These are phyloP conservation scores for Gentiana straminea DNA, from an alignment of 257 asterid genomes.

Conservation along the genomic window DNA sequence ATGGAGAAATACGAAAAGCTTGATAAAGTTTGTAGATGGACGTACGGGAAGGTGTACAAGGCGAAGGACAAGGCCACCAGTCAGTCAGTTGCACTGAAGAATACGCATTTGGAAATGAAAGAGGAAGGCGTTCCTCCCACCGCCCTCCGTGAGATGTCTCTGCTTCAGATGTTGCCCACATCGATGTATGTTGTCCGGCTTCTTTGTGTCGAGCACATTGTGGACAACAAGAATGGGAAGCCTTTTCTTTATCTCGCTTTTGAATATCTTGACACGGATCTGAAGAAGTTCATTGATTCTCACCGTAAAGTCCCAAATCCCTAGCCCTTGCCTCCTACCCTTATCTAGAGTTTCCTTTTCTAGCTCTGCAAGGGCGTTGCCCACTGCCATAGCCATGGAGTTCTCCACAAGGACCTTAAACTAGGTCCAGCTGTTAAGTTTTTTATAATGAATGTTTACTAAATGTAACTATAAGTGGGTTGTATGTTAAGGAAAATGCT, in stretches of 20 bases:
- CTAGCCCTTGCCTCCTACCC: slow-evolving; percentile 47
- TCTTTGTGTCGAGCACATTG: slow-evolving; percentile 49
- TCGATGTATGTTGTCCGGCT: too few relatives aligned
- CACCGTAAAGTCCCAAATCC: slow-evolving; percentile 14
- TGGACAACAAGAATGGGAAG: slow-evolving; percentile 55
- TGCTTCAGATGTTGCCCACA: too few relatives aligned
- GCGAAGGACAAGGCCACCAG: slow-evolving; percentile 65
- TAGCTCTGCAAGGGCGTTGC: slow-evolving; percentile 89
- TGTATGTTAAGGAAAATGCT: too few relatives aligned
- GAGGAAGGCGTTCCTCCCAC: slow-evolving; percentile 97
- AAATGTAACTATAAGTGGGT: too few relatives aligned
- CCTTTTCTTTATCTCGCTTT: slow-evolving; percentile 65
- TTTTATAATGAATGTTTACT: too few relatives aligned
- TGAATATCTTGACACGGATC: slow-evolving; percentile 35
- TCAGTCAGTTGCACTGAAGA: slow-evolving; percentile 82
- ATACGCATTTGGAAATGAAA: slow-evolving; percentile 93
- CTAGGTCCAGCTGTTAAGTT: slow-evolving; percentile 15
- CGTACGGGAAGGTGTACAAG: slow-evolving; percentile 35
- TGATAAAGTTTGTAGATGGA: slow-evolving; percentile 95
- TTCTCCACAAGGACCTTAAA: slow-evolving; percentile 89
- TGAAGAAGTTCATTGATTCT: slow-evolving; percentile 79
- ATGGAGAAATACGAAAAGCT: slow-evolving; percentile 81
- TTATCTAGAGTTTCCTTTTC: slow-evolving; percentile 63
- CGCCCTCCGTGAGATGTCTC: slow-evolving; percentile 14
- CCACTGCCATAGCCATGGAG: slow-evolving; percentile 95